phyloP scores from a whole-genome alignment of 805 yeast species.

The Wickerhamiella cacticola region DNA sequence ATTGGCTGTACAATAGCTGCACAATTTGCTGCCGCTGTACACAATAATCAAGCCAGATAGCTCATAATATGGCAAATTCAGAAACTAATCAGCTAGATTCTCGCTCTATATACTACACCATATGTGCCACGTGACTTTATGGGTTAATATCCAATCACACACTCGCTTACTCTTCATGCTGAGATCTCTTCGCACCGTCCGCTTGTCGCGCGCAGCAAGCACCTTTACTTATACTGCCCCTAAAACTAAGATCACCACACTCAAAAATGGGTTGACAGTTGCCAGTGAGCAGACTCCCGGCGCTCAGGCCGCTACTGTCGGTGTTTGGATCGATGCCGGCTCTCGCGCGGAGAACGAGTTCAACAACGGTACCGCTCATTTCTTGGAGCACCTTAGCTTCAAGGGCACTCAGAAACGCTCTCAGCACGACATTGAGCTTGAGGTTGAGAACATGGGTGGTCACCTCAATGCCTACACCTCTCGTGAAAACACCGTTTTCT shows the following conservation, averaged over 20 bases:
- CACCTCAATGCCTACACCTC: slow-evolving; percentile 98
- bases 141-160: slow-evolving; percentile 11
- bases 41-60: too few relatives aligned
- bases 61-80: too few relatives aligned
- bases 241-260: slow-evolving; percentile 52
- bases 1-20: too few relatives aligned
- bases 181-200: slow-evolving; percentile 16
- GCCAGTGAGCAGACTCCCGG: slow-evolving; percentile 84
- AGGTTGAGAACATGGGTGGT: slow-evolving; percentile 91
- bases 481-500: slow-evolving; percentile 93
- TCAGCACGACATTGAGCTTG: slow-evolving; percentile 75
- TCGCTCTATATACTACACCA: not conserved
- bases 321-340: slow-evolving; percentile 98
- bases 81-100: not conserved
- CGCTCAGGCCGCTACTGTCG: slow-evolving; percentile 90
- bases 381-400: slow-evolving; percentile 90
- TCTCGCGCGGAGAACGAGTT: slow-evolving; percentile 84
- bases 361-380: slow-evolving; percentile 93
- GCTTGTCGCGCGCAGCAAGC: slow-evolving; percentile 19
- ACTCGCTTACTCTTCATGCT: slow-evolving; percentile 16
- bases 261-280: slow-evolving; percentile 87
- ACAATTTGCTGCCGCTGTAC: too few relatives aligned
- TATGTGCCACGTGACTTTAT: not conserved
- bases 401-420: slow-evolving; percentile 80
- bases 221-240: slow-evolving; percentile 28